Percentiles rank a stretch among this genome's conserved stretches.
phyloP scores from a whole-genome alignment of 805 yeast species.

The Cephaloascus fragrans region DNA sequence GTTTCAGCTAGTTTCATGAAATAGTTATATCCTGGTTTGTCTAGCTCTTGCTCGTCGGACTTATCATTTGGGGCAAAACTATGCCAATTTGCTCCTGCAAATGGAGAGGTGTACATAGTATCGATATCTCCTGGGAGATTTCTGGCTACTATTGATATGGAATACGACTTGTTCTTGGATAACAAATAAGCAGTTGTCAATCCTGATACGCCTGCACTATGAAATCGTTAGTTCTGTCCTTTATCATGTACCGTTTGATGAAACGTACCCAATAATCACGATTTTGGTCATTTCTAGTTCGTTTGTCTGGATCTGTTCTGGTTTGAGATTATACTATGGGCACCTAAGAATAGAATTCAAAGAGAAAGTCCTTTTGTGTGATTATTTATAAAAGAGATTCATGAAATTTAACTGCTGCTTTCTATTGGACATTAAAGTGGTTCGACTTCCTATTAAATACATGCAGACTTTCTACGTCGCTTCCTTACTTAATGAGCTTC shows the following conservation, averaged over 20 bases:
- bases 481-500: no score
- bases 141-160: constrained; percentile 31
- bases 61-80: constrained; percentile 42
- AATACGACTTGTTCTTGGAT: constrained; percentile 19
- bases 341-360: no score
- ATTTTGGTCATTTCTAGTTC: constrained; percentile 11
- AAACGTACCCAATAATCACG: constrained; percentile 17
- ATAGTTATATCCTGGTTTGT: constrained; percentile 36
- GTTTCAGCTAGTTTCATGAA: constrained; percentile 32
- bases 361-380: no score
- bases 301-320: no score
- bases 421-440: no score
- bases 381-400: no score
- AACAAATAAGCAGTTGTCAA: constrained; percentile 39
- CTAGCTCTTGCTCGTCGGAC: constrained; percentile 26
- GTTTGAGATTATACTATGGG: no score
- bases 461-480: no score
- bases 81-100: constrained; percentile 68
- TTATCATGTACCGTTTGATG: constrained; percentile 14
- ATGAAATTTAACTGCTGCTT: no score
- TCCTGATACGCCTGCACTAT: constrained; percentile 53
- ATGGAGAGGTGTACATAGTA: constrained; percentile 51
- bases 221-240: constrained; percentile 17
- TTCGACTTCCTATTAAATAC: no score
- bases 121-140: constrained; percentile 47